Conservation (phyloP, 2,329 filamentous ascomycete genomes). For the Colletotrichum paranaense region DNA sequence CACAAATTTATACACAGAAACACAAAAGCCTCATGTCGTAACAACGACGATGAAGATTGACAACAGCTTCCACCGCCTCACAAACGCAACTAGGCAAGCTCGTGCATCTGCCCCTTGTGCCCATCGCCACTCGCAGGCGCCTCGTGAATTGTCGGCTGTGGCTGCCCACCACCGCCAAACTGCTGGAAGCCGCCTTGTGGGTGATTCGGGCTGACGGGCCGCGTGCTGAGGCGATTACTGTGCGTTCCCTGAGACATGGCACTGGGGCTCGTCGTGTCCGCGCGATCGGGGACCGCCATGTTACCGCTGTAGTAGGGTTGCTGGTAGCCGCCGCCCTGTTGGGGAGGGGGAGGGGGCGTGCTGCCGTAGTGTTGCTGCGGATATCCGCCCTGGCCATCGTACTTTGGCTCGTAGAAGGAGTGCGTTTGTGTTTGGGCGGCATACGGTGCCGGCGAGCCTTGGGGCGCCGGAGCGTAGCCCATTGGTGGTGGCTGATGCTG, state of each 20-base stretch:
- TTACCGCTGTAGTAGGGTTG: slow-evolving; percentile 36
- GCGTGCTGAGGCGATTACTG: slow-evolving; percentile 29
- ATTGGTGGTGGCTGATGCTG: slow-evolving; percentile 4
- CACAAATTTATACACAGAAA: background rate
- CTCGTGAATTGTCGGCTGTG: slow-evolving; percentile 48
- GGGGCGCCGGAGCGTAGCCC: background rate
- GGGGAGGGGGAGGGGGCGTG: slow-evolving; percentile 36
- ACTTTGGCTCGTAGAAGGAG: slow-evolving; percentile 44
- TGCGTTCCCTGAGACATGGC: slow-evolving; percentile 25
- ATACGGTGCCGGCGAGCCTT: slow-evolving; percentile 4
- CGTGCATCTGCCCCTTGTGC: slow-evolving; percentile 53
- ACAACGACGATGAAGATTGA: background rate
- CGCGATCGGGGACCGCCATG: slow-evolving; percentile 30
- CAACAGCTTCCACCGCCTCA: background rate
- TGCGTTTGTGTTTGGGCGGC: slow-evolving; percentile 21
- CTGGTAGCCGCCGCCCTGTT: slow-evolving; percentile 8
- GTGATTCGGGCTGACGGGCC: slow-evolving; percentile 29
- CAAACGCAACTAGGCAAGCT: slow-evolving; percentile 46
- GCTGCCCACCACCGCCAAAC: slow-evolving; percentile 31
- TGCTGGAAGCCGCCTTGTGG: slow-evolving; percentile 38
- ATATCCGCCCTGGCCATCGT: slow-evolving; percentile 34
- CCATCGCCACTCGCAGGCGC: slow-evolving; percentile 49
- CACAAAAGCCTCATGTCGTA: background rate
- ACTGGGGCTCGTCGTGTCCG: slow-evolving; percentile 31
- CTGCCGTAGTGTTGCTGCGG: slow-evolving; percentile 32